These are phyloP conservation scores for Vigna unguiculata DNA, from an alignment of 306 rosid genomes.

Conservation along the genomic window DNA sequence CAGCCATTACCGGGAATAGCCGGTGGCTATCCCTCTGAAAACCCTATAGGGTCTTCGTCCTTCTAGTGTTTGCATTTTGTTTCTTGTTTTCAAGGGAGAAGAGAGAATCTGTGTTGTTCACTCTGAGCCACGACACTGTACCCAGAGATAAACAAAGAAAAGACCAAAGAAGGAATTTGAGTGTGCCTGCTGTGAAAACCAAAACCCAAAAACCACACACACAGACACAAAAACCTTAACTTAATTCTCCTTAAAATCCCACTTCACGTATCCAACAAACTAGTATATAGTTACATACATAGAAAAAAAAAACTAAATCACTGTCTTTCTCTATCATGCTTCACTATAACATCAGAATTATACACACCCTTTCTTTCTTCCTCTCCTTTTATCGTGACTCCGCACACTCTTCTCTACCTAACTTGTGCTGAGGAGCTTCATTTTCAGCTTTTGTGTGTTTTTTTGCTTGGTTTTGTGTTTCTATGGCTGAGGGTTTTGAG, in stretches of 20 bases:
- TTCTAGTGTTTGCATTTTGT: constrained; percentile 25
- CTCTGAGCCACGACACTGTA: constrained; percentile 4
- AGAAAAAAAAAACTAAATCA: neutral
- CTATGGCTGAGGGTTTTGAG: constrained; percentile 91
- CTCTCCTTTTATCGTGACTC: constrained; percentile 13
- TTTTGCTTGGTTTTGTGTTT: neutral
- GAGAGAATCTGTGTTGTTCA: constrained; percentile 29
- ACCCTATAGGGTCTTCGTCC: constrained; percentile 33
- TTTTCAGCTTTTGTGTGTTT: neutral
- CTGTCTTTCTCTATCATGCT: neutral
- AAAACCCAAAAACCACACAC: neutral
- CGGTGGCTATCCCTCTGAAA: constrained; percentile 63
- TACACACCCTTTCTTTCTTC: constrained; percentile 5
- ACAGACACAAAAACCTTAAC: neutral
- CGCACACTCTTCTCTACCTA: constrained; percentile 33
- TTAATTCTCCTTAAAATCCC: constrained; percentile 6
- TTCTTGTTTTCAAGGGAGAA: constrained; percentile 33
- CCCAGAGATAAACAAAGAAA: neutral
- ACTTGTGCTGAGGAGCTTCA: neutral
- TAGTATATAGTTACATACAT: neutral
- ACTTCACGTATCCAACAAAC: constrained; percentile 18
- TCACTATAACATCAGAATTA: constrained; percentile 25
- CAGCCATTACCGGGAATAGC: constrained; percentile 66
- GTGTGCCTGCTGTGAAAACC: neutral
- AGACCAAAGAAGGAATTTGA: constrained; percentile 10